Evolutionary conservation across 345 rosid species (phyloP).

Genomic region (Aquilaria yunnanensis): DNA sequence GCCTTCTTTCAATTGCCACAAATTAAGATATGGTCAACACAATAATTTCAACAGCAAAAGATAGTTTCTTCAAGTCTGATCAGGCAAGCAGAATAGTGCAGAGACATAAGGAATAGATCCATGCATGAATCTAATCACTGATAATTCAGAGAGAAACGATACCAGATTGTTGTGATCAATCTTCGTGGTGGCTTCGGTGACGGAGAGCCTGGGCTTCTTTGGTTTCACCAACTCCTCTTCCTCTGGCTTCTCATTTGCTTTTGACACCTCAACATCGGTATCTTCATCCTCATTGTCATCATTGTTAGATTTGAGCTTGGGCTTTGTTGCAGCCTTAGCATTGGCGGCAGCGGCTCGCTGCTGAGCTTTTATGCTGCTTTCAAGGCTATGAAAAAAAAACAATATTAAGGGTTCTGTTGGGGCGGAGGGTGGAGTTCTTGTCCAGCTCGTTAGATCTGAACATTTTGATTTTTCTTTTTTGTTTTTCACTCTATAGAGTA

Average conservation of each 20-base stretch:
- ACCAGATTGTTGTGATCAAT: conserved; percentile 46
- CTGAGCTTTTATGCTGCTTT: conserved; percentile 37
- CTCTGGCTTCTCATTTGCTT: conserved; percentile 23
- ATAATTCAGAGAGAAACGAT: conserved; percentile 42
- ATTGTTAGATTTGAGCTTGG: conserved; percentile 33
- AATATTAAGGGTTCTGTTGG: conserved; percentile 16
- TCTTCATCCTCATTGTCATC: conserved; percentile 28
- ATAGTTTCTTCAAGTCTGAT: conserved; percentile 1
- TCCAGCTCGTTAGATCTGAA: conserved; percentile 7
- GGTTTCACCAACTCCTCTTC: conserved; percentile 35
- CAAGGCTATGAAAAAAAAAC: conserved; percentile 42
- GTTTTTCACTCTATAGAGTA: too few species aligned
- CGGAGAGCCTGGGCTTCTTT: conserved; percentile 64
- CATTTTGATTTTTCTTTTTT: too few species aligned
- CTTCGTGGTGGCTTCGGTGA: conserved; percentile 59
- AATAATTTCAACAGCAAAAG: not conserved
- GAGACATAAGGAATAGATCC: not conserved
- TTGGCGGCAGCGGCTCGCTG: conserved; percentile 17
- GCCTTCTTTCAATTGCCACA: too few species aligned
- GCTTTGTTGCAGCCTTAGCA: conserved; percentile 12
- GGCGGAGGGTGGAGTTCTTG: conserved; percentile 5
- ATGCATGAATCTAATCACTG: conserved; percentile 19
- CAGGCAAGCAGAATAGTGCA: conserved; percentile 8
- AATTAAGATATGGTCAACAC: too few species aligned
- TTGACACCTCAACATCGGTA: conserved; percentile 29